Percentiles rank a stretch among this genome's conserved stretches.
Evolutionary conservation across 2,329 filamentous ascomycete genomes (phyloP).

Genomic region (Orbilia ellipsospora): DNA sequence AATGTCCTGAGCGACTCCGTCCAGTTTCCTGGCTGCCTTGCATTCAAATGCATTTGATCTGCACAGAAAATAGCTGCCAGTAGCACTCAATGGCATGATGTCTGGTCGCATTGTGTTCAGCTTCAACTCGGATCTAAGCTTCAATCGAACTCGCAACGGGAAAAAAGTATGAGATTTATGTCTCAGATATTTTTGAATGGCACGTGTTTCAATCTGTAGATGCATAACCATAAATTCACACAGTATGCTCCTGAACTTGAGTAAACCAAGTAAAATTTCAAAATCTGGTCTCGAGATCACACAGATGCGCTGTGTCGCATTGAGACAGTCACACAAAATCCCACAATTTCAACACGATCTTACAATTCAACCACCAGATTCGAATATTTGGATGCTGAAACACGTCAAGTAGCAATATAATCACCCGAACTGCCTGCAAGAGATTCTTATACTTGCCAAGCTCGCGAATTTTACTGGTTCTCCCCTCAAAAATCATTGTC

Average conservation of each 20-base stretch:
- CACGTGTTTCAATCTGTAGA: background rate
- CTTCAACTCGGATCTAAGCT: no score
- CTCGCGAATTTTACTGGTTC: background rate
- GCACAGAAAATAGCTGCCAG: background rate
- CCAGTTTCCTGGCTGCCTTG: slow-evolving; percentile 2
- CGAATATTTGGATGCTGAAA: background rate
- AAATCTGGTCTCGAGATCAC: no score
- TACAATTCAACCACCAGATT: no score
- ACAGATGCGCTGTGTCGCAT: no score
- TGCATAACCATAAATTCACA: background rate
- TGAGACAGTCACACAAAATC: no score
- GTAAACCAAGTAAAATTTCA: no score
- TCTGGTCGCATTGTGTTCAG: no score
- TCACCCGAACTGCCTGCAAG: background rate
- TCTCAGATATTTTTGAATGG: background rate
- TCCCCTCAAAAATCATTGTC: background rate
- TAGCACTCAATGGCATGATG: no score
- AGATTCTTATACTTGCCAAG: background rate
- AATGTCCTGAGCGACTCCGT: background rate
- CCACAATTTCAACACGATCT: no score
- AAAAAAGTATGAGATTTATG: background rate
- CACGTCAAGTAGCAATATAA: background rate
- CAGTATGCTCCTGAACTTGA: background rate
- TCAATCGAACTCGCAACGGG: no score
- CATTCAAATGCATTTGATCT: background rate